These are phyloP conservation scores for Geotrichum carabidarum DNA, from an alignment of 1,139 yeast genomes.

Conservation along the genomic window DNA sequence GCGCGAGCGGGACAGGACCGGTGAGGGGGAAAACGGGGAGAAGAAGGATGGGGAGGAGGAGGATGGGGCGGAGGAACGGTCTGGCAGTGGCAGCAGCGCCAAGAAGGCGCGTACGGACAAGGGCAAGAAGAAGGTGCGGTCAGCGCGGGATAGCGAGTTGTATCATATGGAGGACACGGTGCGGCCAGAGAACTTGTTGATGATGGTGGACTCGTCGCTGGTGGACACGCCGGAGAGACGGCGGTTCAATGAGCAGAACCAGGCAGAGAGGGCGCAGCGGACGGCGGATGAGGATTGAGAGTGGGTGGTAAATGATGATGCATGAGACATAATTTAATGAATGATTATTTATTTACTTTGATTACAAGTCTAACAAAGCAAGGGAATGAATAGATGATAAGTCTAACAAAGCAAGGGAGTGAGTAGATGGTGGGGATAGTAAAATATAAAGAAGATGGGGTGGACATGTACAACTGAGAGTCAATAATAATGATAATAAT, in stretches of 20 bases:
- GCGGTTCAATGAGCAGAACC: slow-evolving; percentile 6
- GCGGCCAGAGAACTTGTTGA: slow-evolving; percentile 36
- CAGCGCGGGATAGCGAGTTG: slow-evolving; percentile 30
- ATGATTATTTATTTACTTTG: no score
- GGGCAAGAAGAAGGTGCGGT: slow-evolving; percentile 7
- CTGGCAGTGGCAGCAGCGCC: not conserved
- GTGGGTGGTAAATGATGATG: not conserved
- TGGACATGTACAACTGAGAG: not conserved
- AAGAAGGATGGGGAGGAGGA: not conserved
- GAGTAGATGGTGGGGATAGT: not conserved
- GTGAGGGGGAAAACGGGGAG: not conserved
- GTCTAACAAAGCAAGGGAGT: no score
- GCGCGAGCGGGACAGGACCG: slow-evolving; percentile 16
- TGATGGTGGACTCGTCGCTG: slow-evolving; percentile 41
- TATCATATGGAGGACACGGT: slow-evolving; percentile 33
- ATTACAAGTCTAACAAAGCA: no score
- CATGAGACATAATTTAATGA: no score
- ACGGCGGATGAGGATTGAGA: not conserved
- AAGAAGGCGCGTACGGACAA: slow-evolving; percentile 1
- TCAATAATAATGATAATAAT: not conserved
- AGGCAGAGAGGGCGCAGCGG: not conserved
- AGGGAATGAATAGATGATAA: no score
- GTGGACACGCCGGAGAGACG: slow-evolving; percentile 36
- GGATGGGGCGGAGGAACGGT: not conserved
- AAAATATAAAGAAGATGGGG: not conserved